Percentiles rank a stretch among this genome's conserved stretches.
Conservation (phyloP, 2,329 filamentous ascomycete genomes). For the Aspergillus tanneri region DNA sequence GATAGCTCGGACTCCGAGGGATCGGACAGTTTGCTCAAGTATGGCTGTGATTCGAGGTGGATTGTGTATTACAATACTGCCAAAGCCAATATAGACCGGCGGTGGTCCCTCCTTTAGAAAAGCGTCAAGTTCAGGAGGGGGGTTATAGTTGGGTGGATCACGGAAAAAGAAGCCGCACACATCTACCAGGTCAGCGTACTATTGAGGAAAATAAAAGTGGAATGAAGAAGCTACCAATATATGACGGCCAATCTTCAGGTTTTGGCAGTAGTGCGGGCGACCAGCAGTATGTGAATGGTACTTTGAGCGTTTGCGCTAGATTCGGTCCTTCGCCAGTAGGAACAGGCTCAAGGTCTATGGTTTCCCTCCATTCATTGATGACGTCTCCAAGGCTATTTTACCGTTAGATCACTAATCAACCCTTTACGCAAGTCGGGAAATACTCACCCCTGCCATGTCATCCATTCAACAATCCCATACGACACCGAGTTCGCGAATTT, state of each 20-base stretch:
- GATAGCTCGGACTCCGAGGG: slow-evolving; percentile 52
- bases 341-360: slow-evolving; percentile 44
- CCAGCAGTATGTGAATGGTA: slow-evolving; percentile 50
- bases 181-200: slow-evolving; percentile 19
- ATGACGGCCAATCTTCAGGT: slow-evolving; percentile 41
- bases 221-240: slow-evolving; percentile 31
- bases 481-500: slow-evolving; percentile 46
- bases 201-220: background rate
- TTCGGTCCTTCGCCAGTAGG: slow-evolving; percentile 38
- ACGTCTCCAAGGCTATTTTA: slow-evolving; percentile 47
- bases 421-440: background rate
- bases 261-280: slow-evolving; percentile 44
- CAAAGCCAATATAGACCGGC: slow-evolving; percentile 59
- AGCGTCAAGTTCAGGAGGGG: slow-evolving; percentile 38
- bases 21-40: slow-evolving; percentile 50
- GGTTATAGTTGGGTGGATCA: slow-evolving; percentile 38
- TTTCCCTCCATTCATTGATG: slow-evolving; percentile 46
- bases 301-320: slow-evolving; percentile 36
- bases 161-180: slow-evolving; percentile 51
- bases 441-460: slow-evolving; percentile 52
- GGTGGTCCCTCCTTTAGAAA: slow-evolving; percentile 51
- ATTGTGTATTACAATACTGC: slow-evolving; percentile 56
- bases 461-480: slow-evolving; percentile 49
- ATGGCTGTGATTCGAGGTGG: slow-evolving; percentile 46
- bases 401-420: background rate